A percentile compares a stretch with the other conserved stretches of the same genome.
phyloP scores from a whole-genome alignment of 2,329 filamentous ascomycete genomes.

The Torrubiellomyces zombiae region DNA sequence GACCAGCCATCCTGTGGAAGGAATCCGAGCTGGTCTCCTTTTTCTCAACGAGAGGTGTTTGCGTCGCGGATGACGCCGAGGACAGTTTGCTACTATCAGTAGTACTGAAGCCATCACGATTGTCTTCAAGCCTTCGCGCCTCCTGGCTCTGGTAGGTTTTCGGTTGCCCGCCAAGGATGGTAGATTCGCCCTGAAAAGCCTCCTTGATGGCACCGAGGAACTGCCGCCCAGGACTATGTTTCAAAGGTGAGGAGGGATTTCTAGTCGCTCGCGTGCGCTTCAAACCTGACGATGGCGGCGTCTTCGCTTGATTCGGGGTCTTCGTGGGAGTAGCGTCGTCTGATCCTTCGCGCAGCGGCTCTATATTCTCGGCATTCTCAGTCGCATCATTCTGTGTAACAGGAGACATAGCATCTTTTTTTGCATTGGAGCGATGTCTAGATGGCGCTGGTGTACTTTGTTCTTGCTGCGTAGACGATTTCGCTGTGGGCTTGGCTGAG shows the following conservation, averaged over 20 bases:
- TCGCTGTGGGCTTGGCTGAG: too few species aligned
- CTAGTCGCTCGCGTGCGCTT: conserved; percentile 41
- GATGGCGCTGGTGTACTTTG: too few species aligned
- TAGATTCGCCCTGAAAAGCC: conserved; percentile 46
- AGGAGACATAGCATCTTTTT: too few species aligned
- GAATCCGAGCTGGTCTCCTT: too few species aligned
- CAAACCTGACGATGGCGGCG: conserved; percentile 23
- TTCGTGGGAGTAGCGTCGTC: conserved; percentile 6
- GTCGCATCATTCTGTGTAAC: conserved; percentile 1
- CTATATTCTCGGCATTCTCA: conserved; percentile 3
- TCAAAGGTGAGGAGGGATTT: conserved; percentile 29
- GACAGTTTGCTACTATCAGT: too few species aligned
- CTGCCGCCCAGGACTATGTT: conserved; percentile 28
- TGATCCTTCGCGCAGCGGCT: neutral
- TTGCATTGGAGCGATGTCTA: too few species aligned
- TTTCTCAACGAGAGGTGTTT: too few species aligned
- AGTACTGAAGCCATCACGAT: too few species aligned
- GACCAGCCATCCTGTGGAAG: conserved; percentile 13
- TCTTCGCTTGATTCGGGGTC: conserved; percentile 10
- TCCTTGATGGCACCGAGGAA: conserved; percentile 43
- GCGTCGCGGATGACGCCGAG: too few species aligned
- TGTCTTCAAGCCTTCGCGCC: conserved; percentile 18
- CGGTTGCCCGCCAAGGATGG: conserved; percentile 25
- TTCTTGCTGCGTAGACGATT: too few species aligned
- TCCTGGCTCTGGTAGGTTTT: conserved; percentile 32